Conservation (phyloP, 148 eudicot species). For the Camellia japonica region DNA sequence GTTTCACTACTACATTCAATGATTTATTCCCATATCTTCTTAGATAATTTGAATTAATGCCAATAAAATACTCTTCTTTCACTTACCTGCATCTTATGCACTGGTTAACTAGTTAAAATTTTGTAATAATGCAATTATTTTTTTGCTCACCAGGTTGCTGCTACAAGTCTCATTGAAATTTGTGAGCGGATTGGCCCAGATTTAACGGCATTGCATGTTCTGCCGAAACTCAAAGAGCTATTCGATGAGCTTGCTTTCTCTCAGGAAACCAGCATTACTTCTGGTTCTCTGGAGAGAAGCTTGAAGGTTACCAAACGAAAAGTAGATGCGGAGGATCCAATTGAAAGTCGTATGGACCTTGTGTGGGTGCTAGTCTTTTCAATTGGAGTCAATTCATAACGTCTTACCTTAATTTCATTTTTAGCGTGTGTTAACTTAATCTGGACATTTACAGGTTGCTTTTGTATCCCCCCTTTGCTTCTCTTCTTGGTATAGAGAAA, state of each 20-base stretch:
- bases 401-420: conserved; percentile 4
- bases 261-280: conserved; percentile 47
- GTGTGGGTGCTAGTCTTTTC: conserved; percentile 57
- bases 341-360: conserved; percentile 75
- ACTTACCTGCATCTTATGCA: not conserved
- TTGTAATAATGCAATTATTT: not conserved
- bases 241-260: conserved; percentile 93
- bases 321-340: conserved; percentile 40
- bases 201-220: conserved; percentile 72
- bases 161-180: conserved; percentile 63
- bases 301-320: conserved; percentile 29
- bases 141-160: conserved; percentile 68
- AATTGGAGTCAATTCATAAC: conserved; percentile 1
- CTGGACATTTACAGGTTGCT: conserved; percentile 58
- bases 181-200: conserved; percentile 89
- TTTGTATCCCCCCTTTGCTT: conserved; percentile 83
- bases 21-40: not conserved
- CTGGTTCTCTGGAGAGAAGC: conserved; percentile 42
- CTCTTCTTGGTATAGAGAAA: conserved; percentile 95
- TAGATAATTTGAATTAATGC: not conserved
- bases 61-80: not conserved
- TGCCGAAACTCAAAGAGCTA: conserved; percentile 80
- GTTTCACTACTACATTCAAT: not conserved
- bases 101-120: not conserved
- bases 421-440: conserved; percentile 15